Evolutionary conservation across 108 stramenopile species (phyloP).

Genomic region (Aurantiochytrium sp.): DNA sequence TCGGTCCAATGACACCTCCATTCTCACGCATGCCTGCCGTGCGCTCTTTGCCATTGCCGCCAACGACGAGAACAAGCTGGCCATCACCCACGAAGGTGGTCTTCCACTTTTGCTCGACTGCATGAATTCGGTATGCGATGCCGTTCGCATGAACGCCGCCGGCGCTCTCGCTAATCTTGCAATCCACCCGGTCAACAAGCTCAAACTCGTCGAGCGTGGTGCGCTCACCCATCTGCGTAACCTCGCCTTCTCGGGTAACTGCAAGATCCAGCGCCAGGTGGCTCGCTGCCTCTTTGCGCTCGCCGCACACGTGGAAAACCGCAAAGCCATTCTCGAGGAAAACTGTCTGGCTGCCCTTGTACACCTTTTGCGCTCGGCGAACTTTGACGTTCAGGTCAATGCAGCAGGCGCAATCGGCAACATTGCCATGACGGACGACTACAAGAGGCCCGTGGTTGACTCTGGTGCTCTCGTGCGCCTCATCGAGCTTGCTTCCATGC

Average conservation of each 20-base stretch:
- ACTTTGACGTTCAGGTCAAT: background rate
- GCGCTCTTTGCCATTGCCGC: slow-evolving; percentile 4
- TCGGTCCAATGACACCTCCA: background rate
- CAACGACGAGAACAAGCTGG: background rate
- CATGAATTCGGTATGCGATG: background rate
- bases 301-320: background rate
- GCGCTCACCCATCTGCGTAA: background rate
- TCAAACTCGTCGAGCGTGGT: background rate
- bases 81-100: background rate
- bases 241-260: background rate
- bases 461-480: background rate
- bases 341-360: background rate
- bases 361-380: background rate
- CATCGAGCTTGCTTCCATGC: background rate
- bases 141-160: background rate
- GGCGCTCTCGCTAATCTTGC: background rate
- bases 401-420: background rate
- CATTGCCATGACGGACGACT: slow-evolving; percentile 15
- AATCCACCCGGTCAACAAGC: slow-evolving; percentile 12
- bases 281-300: slow-evolving; percentile 6
- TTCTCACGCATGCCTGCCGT: background rate
- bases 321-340: background rate
- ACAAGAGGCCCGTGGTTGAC: background rate
- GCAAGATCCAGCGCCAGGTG: slow-evolving; percentile 11
- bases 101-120: background rate